A percentile compares a stretch with the other conserved stretches of the same genome.
Conservation (phyloP, 2,329 filamentous ascomycete species). For the Penicillium oxalicum region DNA sequence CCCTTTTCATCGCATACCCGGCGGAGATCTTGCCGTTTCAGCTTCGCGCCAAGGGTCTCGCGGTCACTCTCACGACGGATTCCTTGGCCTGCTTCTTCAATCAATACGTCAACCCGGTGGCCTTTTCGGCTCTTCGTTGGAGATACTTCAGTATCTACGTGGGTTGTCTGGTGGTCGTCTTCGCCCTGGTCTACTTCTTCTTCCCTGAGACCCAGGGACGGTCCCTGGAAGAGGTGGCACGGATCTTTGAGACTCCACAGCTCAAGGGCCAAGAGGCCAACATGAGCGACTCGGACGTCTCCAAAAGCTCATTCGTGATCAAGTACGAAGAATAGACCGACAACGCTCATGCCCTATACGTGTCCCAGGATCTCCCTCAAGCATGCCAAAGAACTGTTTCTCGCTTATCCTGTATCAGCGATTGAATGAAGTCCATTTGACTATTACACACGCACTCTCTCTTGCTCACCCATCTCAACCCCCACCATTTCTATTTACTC, state of each 20-base stretch:
- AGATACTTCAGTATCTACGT: slow-evolving; percentile 40
- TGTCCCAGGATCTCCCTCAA: slow-evolving; percentile 1
- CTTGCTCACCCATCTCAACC: background rate
- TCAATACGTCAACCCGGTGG: slow-evolving; percentile 39
- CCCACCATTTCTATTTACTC: too few species aligned
- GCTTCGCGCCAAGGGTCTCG: slow-evolving; percentile 18
- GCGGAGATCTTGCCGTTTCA: slow-evolving; percentile 18
- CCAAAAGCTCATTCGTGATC: slow-evolving; percentile 9
- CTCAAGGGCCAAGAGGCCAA: slow-evolving; percentile 1
- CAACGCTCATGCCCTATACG: background rate
- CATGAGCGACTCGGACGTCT: slow-evolving; percentile 6
- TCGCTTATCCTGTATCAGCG: slow-evolving; percentile 2
- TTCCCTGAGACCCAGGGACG: slow-evolving; percentile 22
- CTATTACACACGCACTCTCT: background rate
- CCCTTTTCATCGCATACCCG: slow-evolving; percentile 17
- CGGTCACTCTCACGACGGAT: slow-evolving; percentile 21
- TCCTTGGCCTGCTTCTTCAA: slow-evolving; percentile 31
- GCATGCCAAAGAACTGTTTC: background rate
- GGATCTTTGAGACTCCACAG: slow-evolving; percentile 11
- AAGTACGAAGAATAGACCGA: slow-evolving; percentile 6
- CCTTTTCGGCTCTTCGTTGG: slow-evolving; percentile 33
- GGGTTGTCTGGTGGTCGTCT: slow-evolving; percentile 27
- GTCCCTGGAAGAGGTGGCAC: slow-evolving; percentile 14
- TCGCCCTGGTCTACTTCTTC: slow-evolving; percentile 35
- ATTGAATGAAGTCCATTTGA: background rate